Evolutionary conservation across 1,284 basidiomycete species (phyloP).

Genomic region (Cronartium ribicola): DNA sequence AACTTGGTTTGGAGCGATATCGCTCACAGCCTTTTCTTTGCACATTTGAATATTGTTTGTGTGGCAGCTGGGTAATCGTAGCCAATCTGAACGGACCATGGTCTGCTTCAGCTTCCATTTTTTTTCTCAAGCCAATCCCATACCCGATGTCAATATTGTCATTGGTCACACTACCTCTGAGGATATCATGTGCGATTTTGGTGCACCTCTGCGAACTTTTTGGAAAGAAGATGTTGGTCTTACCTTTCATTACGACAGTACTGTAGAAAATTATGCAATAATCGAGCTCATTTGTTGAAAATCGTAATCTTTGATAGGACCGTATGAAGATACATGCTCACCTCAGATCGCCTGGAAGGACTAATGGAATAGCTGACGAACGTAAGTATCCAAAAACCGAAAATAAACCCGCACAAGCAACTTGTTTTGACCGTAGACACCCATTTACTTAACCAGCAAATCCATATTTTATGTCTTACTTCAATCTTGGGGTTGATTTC

Average conservation of each 20-base stretch:
- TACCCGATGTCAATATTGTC: slow-evolving; percentile 40
- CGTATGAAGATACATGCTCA: slow-evolving; percentile 46
- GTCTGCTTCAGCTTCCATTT: slow-evolving; percentile 27
- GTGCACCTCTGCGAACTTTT: slow-evolving; percentile 46
- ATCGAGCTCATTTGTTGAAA: neutral
- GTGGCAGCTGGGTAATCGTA: neutral
- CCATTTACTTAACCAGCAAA: slow-evolving; percentile 37
- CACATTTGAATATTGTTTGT: neutral
- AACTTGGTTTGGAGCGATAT: neutral
- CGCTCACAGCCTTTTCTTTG: neutral
- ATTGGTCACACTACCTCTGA: slow-evolving; percentile 45
- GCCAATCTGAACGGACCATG: slow-evolving; percentile 8
- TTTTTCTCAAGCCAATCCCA: slow-evolving; percentile 12
- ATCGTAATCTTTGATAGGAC: slow-evolving; percentile 42
- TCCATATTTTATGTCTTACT: slow-evolving; percentile 49
- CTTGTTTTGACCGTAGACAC: neutral
- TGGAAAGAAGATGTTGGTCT: slow-evolving; percentile 49
- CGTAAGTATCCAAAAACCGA: neutral
- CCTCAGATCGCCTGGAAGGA: slow-evolving; percentile 9
- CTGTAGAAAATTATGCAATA: neutral
- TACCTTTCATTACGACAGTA: neutral
- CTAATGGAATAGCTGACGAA: slow-evolving; percentile 4
- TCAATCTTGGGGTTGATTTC: slow-evolving; percentile 48
- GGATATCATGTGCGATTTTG: slow-evolving; percentile 48
- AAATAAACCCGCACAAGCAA: neutral